Conservation (phyloP, 306 rosid genomes). For the Acacia acuminata region DNA sequence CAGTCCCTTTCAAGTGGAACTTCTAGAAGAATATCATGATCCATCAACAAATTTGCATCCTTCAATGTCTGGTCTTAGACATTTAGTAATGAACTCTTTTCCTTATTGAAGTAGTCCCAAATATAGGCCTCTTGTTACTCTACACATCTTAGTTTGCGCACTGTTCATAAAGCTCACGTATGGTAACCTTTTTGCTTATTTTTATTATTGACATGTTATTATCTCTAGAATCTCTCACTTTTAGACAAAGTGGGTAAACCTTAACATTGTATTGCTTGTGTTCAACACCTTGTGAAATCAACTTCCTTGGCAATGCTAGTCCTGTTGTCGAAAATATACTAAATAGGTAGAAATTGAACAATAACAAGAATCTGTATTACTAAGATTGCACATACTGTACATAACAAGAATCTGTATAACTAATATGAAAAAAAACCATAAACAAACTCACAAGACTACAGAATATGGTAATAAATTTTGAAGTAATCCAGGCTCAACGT, state of each 20-base stretch:
- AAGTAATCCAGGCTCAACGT: too few species aligned
- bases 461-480: too few species aligned
- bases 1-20: conserved; percentile 43
- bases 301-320: conserved; percentile 81
- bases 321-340: too few species aligned
- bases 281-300: conserved; percentile 80
- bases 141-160: conserved; percentile 62
- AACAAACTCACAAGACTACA: too few species aligned
- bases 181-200: conserved; percentile 88
- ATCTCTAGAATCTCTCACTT: conserved; percentile 80
- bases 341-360: too few species aligned
- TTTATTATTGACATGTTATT: conserved; percentile 51
- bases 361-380: too few species aligned
- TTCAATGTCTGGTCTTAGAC: conserved; percentile 69
- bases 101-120: conserved; percentile 84
- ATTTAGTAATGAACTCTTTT: conserved; percentile 40
- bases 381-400: too few species aligned
- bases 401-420: too few species aligned
- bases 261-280: conserved; percentile 72
- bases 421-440: too few species aligned
- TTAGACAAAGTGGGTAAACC: conserved; percentile 80
- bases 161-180: conserved; percentile 62
- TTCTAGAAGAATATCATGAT: conserved; percentile 88
- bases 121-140: conserved; percentile 65
- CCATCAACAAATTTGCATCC: conserved; percentile 77